Percentiles rank a stretch among this genome's conserved stretches.
phyloP scores from a whole-genome alignment of 169 alveolate genomes.

The Perkinsus olseni region DNA sequence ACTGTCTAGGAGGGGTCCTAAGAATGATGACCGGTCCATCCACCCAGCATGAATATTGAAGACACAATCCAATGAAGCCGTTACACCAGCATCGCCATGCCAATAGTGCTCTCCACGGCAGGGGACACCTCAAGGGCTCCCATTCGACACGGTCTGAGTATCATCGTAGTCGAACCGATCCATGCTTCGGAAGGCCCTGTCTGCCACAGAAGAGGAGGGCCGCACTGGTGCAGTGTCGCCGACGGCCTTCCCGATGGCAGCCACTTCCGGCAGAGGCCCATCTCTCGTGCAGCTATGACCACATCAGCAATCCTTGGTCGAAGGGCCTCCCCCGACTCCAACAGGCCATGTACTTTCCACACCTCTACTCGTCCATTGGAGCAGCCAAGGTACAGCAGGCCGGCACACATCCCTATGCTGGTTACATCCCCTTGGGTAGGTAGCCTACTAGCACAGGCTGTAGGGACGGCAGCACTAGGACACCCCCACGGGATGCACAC shows the following conservation, averaged over 20 bases:
- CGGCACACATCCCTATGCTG: background rate
- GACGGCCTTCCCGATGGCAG: background rate
- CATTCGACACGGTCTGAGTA: background rate
- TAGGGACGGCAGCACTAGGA: background rate
- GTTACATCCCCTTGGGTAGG: background rate
- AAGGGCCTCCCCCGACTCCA: background rate
- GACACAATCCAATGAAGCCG: no score
- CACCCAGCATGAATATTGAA: no score
- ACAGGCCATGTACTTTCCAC: background rate
- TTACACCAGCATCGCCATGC: no score
- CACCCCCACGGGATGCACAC: background rate
- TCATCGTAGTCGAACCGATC: background rate
- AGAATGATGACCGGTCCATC: no score
- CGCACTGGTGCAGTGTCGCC: background rate
- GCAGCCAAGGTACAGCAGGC: background rate
- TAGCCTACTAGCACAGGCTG: background rate
- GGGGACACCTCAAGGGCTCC: background rate
- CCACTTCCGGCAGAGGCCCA: background rate
- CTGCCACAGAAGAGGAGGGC: background rate
- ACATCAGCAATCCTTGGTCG: background rate
- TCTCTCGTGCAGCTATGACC: background rate
- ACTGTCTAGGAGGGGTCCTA: no score
- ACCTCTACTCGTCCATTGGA: background rate
- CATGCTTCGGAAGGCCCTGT: background rate
- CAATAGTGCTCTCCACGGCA: no score